Base-by-base conservation (phyloP, 2,329 filamentous ascomycete genomes). In the Juglanconis oblonga region DNA sequence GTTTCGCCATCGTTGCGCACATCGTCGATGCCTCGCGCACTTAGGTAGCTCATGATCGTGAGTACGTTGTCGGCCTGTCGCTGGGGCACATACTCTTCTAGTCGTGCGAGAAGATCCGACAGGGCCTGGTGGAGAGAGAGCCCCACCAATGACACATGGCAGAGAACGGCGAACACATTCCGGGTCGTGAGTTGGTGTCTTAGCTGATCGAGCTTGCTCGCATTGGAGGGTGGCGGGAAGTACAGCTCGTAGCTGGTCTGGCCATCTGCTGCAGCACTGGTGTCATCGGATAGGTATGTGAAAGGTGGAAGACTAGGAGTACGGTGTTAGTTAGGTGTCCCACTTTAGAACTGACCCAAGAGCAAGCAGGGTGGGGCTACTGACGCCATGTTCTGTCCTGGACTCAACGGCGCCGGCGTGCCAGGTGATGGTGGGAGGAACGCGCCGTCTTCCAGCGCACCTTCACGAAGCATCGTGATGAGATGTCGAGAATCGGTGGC, bases 141-240 rank as follows among this genome's bases (percentile, higher is more conserved):
- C 0, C 88, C 88, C 2, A 90, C 87, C 0, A 90, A 76, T 0
- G 87, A 87, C 29, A 84, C 83, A 55, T 84, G 80, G 66, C 85
- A 87, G 2, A 90, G 71, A 38, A 90, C 72, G 0, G 87, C 87
- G 65, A 91, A 85, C 49, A 90, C 82, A 66, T 90, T 91, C 24
- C 88, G 82, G 1, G 87, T 87, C 0, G 87, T 87, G 51, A 90
- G 79, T 64, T 87, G 84, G 64, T 88, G 79, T 1, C 84, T 77
- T 1, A 81, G 76, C 57, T 79, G 80, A 47, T 80, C 81, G 17
- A 71, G 71, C 67, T 72, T 79, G 65, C 68, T 78, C 44, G 81
- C 66, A 42, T 81, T 77, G 1, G 77, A 64, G 0, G 85, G 85
- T 0, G 84, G 78, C 0, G 86, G 80, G 62, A 90, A 87, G 72